Evolutionary conservation across 2,329 filamentous ascomycete genomes (phyloP).

Genomic region (Fusarium sambucinum): DNA sequence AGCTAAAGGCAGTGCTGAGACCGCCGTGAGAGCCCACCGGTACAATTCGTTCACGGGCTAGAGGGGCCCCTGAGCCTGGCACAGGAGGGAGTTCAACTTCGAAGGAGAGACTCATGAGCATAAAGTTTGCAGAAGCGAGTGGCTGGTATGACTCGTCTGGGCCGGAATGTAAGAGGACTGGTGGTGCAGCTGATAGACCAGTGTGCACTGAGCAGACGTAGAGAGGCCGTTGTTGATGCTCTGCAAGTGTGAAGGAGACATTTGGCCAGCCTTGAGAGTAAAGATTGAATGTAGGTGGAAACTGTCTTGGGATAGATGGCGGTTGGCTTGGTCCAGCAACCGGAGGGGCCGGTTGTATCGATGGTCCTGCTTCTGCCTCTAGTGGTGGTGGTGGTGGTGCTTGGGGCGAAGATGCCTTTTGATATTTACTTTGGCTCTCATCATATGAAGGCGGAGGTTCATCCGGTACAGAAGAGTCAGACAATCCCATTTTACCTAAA

Average conservation of each 20-base stretch:
- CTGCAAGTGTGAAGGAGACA: conserved; percentile 28
- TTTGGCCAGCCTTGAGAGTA: conserved; percentile 24
- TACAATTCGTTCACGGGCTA: conserved; percentile 29
- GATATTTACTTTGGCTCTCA: conserved; percentile 17
- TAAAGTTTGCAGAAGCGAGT: conserved; percentile 38
- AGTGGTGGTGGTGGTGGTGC: background rate
- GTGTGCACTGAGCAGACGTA: conserved; percentile 36
- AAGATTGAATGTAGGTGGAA: conserved; percentile 42
- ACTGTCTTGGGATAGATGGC: conserved; percentile 25
- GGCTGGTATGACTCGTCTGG: conserved; percentile 29
- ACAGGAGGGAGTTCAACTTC: conserved; percentile 39
- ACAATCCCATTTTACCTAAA: background rate
- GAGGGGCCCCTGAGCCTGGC: conserved; percentile 24
- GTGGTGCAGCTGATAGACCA: conserved; percentile 24
- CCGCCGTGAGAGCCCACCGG: conserved; percentile 14
- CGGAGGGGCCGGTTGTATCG: background rate
- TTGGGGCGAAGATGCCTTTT: conserved; percentile 5
- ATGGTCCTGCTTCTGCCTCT: background rate
- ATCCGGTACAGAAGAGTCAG: conserved; percentile 9
- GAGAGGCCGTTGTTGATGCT: conserved; percentile 39
- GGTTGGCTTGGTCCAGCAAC: conserved; percentile 10
- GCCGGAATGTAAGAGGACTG: conserved; percentile 43
- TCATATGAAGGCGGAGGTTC: conserved; percentile 31
- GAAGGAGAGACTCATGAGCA: conserved; percentile 28
- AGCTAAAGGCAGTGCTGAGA: conserved; percentile 27